Evolutionary conservation across 2,329 filamentous ascomycete genomes (phyloP).

Genomic region (Fusarium sp.): DNA sequence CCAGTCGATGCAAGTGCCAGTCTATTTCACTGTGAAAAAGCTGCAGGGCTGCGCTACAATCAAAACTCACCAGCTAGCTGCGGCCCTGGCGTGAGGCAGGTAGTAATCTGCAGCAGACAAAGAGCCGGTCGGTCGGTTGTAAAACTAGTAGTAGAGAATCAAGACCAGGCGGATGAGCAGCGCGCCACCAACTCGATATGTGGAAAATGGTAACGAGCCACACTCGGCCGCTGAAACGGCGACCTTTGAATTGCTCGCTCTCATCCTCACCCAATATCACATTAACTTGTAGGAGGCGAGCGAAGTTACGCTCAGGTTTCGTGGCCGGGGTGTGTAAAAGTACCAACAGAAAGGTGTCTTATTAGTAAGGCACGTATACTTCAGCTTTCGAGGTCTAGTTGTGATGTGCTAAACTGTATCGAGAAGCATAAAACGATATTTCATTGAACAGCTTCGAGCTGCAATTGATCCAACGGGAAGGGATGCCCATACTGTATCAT

Average conservation of each 20-base stretch:
- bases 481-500: conserved; percentile 15
- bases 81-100: conserved; percentile 19
- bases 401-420: conserved; percentile 20
- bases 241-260: conserved; percentile 15
- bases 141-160: conserved; percentile 16
- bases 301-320: conserved; percentile 31
- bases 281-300: conserved; percentile 28
- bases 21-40: conserved; percentile 24
- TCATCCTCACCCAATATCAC: conserved; percentile 27
- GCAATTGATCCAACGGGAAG: conserved; percentile 27
- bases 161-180: conserved; percentile 25
- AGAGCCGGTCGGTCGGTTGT: conserved; percentile 21
- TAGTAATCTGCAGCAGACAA: conserved; percentile 39
- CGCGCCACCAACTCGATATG: conserved; percentile 40
- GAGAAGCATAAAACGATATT: conserved; percentile 12
- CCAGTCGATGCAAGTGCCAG: conserved; percentile 37
- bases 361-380: conserved; percentile 17
- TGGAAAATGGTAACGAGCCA: conserved; percentile 38
- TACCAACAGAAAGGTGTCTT: conserved; percentile 18
- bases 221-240: conserved; percentile 29
- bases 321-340: conserved; percentile 17
- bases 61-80: conserved; percentile 34
- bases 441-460: conserved; percentile 15
- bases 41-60: conserved; percentile 43
- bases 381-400: conserved; percentile 5